Evolutionary conservation across 768 basidiomycete species (phyloP).

Genomic region (Calocybe cyanea): DNA sequence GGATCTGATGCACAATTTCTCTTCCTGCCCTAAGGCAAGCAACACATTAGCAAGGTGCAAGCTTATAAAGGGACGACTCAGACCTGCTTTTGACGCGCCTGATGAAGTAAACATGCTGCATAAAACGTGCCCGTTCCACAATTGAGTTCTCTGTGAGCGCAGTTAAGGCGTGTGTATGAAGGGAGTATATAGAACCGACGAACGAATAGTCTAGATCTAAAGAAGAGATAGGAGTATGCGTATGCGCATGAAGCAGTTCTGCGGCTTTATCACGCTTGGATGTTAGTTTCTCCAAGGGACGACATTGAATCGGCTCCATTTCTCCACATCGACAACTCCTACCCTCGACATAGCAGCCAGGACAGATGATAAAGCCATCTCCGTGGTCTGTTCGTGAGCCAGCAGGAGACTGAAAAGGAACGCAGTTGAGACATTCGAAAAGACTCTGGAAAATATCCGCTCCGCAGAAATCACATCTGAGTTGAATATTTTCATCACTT

Average conservation of each 20-base stretch:
- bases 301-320: slow-evolving; percentile 63
- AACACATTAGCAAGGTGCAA: neutral
- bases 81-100: slow-evolving; percentile 16
- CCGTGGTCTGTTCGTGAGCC: slow-evolving; percentile 23
- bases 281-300: slow-evolving; percentile 44
- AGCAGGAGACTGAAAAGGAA: slow-evolving; percentile 9
- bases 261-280: slow-evolving; percentile 32
- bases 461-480: slow-evolving; percentile 75
- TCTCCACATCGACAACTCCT: slow-evolving; percentile 59
- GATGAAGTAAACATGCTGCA: slow-evolving; percentile 26
- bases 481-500: slow-evolving; percentile 18
- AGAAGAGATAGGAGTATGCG: neutral
- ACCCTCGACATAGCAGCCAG: slow-evolving; percentile 75
- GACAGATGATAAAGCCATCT: slow-evolving; percentile 54
- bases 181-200: slow-evolving; percentile 1
- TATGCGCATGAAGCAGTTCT: slow-evolving; percentile 7
- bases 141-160: neutral
- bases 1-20: slow-evolving; percentile 12
- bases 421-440: slow-evolving; percentile 63
- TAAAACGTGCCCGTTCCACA: slow-evolving; percentile 18
- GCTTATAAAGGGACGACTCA: neutral
- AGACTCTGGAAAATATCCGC: slow-evolving; percentile 80
- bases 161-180: neutral
- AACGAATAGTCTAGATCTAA: slow-evolving; percentile 2
- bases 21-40: slow-evolving; percentile 5